These are phyloP conservation scores for Penicillium maclennaniae DNA, from an alignment of 495 filamentous ascomycete species.

Conservation along the genomic window DNA sequence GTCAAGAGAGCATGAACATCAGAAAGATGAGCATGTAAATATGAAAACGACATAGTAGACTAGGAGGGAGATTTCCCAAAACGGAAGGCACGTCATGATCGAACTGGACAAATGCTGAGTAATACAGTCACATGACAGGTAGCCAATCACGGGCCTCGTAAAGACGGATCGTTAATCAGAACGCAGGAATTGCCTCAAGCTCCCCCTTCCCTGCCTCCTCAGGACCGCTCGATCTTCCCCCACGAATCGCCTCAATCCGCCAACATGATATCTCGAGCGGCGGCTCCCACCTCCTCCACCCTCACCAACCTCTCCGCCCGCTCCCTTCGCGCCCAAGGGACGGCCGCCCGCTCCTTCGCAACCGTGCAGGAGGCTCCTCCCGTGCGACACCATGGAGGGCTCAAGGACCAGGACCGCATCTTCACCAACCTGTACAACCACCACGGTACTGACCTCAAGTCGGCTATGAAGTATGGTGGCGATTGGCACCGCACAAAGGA, in stretches of 20 bases:
- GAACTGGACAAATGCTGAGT: conserved; percentile 14
- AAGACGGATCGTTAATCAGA: conserved; percentile 48
- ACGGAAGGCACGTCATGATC: conserved; percentile 13
- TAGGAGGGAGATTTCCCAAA: background rate
- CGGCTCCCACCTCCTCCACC: conserved; percentile 46
- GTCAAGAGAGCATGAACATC: background rate
- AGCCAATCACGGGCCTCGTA: conserved; percentile 37
- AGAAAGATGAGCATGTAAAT: background rate
- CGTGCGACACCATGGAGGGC: conserved; percentile 71
- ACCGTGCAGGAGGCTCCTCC: conserved; percentile 83
- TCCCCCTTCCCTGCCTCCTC: conserved; percentile 28
- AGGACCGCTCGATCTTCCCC: conserved; percentile 26
- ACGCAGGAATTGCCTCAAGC: conserved; percentile 43
- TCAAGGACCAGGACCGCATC: conserved; percentile 94
- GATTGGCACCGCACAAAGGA: conserved; percentile 99
- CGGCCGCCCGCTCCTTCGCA: conserved; percentile 67
- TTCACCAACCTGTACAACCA: conserved; percentile 97
- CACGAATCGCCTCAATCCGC: conserved; percentile 32
- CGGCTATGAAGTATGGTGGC: conserved; percentile 95
- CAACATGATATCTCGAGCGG: conserved; percentile 52
- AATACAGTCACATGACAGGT: conserved; percentile 29
- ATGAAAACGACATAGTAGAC: background rate
- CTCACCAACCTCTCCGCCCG: conserved; percentile 53
- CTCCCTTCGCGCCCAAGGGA: conserved; percentile 48
- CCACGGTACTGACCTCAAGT: conserved; percentile 84